Conservation (phyloP, 495 filamentous ascomycete species). For the Daldinia loculata region DNA sequence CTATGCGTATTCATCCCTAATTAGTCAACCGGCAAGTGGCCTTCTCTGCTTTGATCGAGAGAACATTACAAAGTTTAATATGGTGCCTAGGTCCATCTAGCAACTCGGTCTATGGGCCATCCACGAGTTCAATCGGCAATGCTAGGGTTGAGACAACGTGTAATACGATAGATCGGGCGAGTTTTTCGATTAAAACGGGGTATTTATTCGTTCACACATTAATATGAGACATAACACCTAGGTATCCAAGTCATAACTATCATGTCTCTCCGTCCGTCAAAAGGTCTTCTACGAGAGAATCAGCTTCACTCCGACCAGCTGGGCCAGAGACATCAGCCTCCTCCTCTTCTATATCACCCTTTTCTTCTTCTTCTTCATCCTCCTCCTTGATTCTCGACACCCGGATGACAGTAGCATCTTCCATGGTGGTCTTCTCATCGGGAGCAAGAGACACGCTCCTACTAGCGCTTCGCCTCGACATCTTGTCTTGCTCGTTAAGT, state of each 20-base stretch:
- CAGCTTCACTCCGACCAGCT: conserved; percentile 32
- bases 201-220: conserved; percentile 21
- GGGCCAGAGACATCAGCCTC: conserved; percentile 32
- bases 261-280: conserved; percentile 56
- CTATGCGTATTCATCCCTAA: neutral
- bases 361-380: conserved; percentile 45
- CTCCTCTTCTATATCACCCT: conserved; percentile 44
- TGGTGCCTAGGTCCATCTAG: too few relatives aligned
- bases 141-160: neutral
- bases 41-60: too few relatives aligned
- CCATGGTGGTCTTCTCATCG: conserved; percentile 42
- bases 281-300: conserved; percentile 54
- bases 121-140: neutral
- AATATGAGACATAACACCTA: conserved; percentile 12
- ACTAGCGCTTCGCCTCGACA: conserved; percentile 50
- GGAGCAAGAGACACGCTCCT: conserved; percentile 45
- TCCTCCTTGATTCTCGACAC: conserved; percentile 51
- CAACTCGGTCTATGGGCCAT: neutral
- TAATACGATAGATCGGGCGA: neutral
- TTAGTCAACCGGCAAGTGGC: neutral
- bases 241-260: conserved; percentile 10
- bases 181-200: conserved; percentile 3
- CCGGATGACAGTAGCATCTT: conserved; percentile 40
- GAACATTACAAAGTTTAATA: too few relatives aligned
- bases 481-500: conserved; percentile 53